Evolutionary conservation across 495 filamentous ascomycete genomes (phyloP).

Genomic region (Talaromyces ruber): DNA sequence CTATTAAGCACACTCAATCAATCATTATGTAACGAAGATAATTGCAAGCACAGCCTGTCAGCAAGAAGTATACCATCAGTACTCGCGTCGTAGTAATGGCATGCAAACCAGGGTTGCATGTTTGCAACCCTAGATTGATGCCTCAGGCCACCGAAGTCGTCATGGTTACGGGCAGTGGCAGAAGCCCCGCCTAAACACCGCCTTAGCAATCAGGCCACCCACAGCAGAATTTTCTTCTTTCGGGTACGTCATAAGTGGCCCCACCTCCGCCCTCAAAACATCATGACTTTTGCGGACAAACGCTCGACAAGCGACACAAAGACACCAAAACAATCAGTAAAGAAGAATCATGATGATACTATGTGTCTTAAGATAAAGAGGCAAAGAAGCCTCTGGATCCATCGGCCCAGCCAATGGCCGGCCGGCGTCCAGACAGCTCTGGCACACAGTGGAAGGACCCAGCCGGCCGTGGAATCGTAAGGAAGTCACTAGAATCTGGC

Average conservation of each 20-base stretch:
- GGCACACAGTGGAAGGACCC: background rate
- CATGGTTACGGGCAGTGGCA: background rate
- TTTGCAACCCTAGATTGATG: background rate
- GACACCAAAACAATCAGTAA: background rate
- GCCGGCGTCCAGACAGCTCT: background rate
- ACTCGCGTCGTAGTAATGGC: too few relatives aligned
- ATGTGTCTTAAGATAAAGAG: background rate
- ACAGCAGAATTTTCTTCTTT: background rate
- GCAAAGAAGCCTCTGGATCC: background rate
- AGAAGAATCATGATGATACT: background rate
- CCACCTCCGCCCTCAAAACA: background rate
- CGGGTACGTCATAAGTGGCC: background rate
- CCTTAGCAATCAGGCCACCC: background rate
- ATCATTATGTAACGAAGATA: too few relatives aligned
- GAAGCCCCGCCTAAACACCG: background rate
- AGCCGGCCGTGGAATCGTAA: conserved; percentile 28
- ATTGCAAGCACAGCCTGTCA: too few relatives aligned
- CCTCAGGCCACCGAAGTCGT: background rate
- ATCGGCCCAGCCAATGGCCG: background rate
- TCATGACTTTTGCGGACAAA: background rate
- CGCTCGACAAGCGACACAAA: background rate
- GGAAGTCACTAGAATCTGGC: conserved; percentile 29
- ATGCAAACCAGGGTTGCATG: background rate
- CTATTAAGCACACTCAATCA: too few relatives aligned
- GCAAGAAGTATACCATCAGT: background rate